A percentile compares a stretch with the other conserved stretches of the same genome.
phyloP scores from a whole-genome alignment of 305 asterid genomes.

The Fraxinus sp. region DNA sequence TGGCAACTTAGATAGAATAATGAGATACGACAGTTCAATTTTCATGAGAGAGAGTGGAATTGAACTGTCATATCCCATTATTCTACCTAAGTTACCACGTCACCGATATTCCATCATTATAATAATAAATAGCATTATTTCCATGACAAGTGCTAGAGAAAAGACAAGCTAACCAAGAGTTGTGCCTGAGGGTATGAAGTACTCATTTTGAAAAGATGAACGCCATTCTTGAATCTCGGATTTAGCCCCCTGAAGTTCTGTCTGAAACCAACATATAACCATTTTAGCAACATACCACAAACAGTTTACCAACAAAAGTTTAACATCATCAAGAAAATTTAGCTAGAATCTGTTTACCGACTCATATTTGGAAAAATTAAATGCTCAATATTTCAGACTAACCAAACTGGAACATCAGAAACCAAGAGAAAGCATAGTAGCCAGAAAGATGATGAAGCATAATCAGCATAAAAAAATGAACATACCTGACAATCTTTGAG shows the following conservation, averaged over 20 bases:
- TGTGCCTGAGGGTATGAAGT: constrained; percentile 62
- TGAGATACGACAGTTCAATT: not conserved
- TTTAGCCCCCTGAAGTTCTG: constrained; percentile 70
- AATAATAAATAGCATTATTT: not conserved
- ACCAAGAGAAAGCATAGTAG: not conserved
- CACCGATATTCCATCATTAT: not conserved
- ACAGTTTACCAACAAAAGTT: not conserved
- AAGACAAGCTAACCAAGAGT: constrained; percentile 59
- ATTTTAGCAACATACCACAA: constrained; percentile 14
- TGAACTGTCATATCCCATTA: not conserved
- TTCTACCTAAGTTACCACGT: not conserved
- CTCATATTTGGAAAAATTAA: not conserved
- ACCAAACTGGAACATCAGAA: not conserved
- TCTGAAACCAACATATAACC: constrained; percentile 41
- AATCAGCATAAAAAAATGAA: constrained; percentile 1
- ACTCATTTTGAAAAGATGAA: constrained; percentile 75
- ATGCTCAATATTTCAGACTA: not conserved
- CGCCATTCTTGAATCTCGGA: constrained; percentile 92
- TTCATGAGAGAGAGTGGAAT: not conserved
- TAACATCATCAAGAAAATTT: not conserved
- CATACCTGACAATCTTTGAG: constrained; percentile 76
- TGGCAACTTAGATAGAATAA: not conserved
- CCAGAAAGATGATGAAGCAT: not conserved
- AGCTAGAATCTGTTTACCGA: constrained; percentile 1
- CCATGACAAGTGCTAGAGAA: constrained; percentile 7